Conservation (phyloP, 371 early-diverging fungal genomes). For the Mucor saturninus region DNA sequence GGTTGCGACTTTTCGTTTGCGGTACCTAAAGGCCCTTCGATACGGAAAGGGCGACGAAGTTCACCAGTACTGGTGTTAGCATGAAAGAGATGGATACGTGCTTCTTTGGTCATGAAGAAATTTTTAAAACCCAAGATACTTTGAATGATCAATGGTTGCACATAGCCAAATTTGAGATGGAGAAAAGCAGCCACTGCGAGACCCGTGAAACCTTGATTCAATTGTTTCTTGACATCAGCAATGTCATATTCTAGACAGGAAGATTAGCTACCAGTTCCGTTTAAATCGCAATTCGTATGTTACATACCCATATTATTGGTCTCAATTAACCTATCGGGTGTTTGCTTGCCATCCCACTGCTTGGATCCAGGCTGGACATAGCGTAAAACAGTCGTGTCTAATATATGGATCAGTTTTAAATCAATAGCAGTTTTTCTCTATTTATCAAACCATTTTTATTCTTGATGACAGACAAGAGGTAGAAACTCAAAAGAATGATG, state of each 20-base stretch:
- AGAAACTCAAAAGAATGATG: constrained; percentile 35
- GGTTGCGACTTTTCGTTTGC: constrained; percentile 41
- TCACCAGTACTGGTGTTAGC: constrained; percentile 71
- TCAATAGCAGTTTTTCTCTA: neutral
- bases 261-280: neutral
- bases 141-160: constrained; percentile 87
- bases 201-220: constrained; percentile 70
- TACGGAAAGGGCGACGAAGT: constrained; percentile 83
- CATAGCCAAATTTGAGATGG: constrained; percentile 84
- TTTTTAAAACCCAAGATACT: constrained; percentile 73
- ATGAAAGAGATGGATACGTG: constrained; percentile 70
- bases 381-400: constrained; percentile 44
- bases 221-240: constrained; percentile 68
- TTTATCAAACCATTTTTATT: constrained; percentile 45
- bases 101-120: constrained; percentile 65
- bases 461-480: constrained; percentile 36
- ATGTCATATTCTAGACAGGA: constrained; percentile 72
- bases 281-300: neutral
- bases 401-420: neutral
- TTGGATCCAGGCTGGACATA: constrained; percentile 47
- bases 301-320: constrained; percentile 41
- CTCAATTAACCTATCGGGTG: constrained; percentile 35
- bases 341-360: constrained; percentile 47
- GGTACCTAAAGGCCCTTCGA: constrained; percentile 64
- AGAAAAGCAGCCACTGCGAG: constrained; percentile 72